Evolutionary conservation across 768 basidiomycete genomes (phyloP), one percentile per base, ranked within the genome.

Genomic region (Amanita molliuscula): DNA sequence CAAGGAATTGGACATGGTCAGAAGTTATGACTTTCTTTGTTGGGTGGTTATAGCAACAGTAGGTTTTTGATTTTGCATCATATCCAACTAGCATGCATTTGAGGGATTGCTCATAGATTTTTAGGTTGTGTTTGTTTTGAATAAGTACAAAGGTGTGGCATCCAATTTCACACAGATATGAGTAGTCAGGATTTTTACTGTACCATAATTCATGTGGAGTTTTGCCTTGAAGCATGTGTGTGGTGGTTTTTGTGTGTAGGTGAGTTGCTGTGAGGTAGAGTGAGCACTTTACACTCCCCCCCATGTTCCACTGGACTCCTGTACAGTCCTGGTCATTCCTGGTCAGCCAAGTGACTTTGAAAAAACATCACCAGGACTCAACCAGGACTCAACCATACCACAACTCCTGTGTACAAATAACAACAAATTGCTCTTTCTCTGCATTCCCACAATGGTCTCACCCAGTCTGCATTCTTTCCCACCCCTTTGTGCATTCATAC

Each of bases 1-100:
- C n/a, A n/a, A n/a, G n/a, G n/a, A n/a, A n/a, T n/a, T n/a, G n/a
- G n/a, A n/a, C n/a, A n/a, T n/a, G n/a, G n/a, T n/a, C n/a, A 63
- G 0, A 60, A 60, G 3, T 50, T 53, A 61, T 45, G 11, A 64
- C 50, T 2, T 54, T 55, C 7, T 51, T 16, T 0, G 58, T 51
- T 7, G 13, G 8, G 4, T 50, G 50, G 44, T 71, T 52, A 26
- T 64, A 66, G 56, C 65, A 62, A n/a, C 57, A 46, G 46, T 65
- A 72, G 1, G 61, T 64, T 48, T 70, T 70, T 1, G 65, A 61
- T 10, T 60, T 58, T 0, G 48, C 28, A 1, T 59, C 55, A 48
- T 71, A 74, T 1, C 71, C 66, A 48, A 72, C 60, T 34, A 70
- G 67, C 1, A 67, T 49, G 48, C 72, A 72, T 55, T 68, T 63